Evolutionary conservation across 176 grass and related monocot species (phyloP), one percentile per base, ranked within the genome.

Genomic region (Triticum urartu): DNA sequence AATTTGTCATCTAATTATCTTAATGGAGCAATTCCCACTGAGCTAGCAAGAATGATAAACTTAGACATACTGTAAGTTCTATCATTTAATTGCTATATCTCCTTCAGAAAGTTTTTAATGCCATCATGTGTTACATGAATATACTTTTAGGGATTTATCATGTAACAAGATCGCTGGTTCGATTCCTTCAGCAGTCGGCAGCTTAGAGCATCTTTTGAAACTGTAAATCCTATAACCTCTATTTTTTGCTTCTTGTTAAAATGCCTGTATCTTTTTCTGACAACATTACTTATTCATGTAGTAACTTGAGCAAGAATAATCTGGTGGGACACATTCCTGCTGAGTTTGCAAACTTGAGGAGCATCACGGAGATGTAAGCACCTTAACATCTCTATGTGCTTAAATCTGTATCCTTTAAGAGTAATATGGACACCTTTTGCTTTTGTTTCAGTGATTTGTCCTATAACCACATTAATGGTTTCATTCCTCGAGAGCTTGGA

Each of bases 311-410:
- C 91, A 91, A 99, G 63, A 99, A 99, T 72, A 87, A 64, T 82
- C 78, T 99, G 34, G 56, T 84, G 65, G 89, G 97, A 71, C 91
- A 83, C 78, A 94, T 99, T 32, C 97, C 97, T 47, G 83, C 79
- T 7, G 97, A 99, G 77, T 87, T 99, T 90, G 97, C 92, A 39
- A 94, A 97, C 66, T 89, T 99, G 80, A 93, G 94, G 84, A 99
- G 97, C 85, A 91, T 99, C 78, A 88, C 91, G 92, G 94, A 99
- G 89, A 99, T 99, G 97, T 97, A 92, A 91, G 88, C 50, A 67
- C 56, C 25, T 64, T 75, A 15, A 30, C 9, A 45, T 38, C 38
- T 64, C 8, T 65, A 65, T 24, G 24, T 21, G 30, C 1, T 42
- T 11, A 71, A 45, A 71, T 79, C 5, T 71, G 11, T 80, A 80